Percentiles rank a stretch among this genome's conserved stretches.
Conservation (phyloP, 1,284 basidiomycete genomes). For the Rhodotorula sp. region DNA sequence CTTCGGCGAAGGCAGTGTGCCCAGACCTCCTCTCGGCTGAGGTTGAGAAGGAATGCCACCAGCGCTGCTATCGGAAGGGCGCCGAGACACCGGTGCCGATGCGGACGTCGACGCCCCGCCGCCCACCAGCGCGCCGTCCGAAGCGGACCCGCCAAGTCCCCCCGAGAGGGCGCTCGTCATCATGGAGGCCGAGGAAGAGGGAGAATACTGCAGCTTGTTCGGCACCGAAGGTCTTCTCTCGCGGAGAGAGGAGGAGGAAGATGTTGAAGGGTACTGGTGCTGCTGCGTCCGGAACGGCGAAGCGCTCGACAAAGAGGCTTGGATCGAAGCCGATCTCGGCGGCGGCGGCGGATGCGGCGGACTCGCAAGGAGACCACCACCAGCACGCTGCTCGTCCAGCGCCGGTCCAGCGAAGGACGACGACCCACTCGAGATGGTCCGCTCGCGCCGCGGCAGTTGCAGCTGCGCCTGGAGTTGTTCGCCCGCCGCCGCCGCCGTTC, state of each 20-base stretch:
- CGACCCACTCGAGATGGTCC: slow-evolving; percentile 7
- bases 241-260: not conserved
- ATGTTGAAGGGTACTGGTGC: not conserved
- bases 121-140: not conserved
- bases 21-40: not conserved
- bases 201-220: not conserved
- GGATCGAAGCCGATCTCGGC: not conserved
- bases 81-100: not conserved
- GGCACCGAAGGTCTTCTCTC: not conserved
- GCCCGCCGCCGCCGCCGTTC: not conserved
- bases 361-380: not conserved
- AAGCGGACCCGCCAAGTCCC: not conserved
- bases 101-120: too few species aligned
- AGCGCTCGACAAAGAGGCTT: not conserved
- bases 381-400: not conserved
- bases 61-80: not conserved
- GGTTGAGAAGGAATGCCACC: not conserved
- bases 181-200: not conserved
- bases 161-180: not conserved
- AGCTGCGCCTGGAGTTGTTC: slow-evolving; percentile 18
- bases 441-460: slow-evolving; percentile 12
- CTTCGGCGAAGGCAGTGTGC: not conserved
- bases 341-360: not conserved
- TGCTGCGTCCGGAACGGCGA: not conserved
- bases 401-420: not conserved